These are phyloP conservation scores for Kalmusia sp. DNA, from an alignment of 2,329 filamentous ascomycete species.

Conservation along the genomic window DNA sequence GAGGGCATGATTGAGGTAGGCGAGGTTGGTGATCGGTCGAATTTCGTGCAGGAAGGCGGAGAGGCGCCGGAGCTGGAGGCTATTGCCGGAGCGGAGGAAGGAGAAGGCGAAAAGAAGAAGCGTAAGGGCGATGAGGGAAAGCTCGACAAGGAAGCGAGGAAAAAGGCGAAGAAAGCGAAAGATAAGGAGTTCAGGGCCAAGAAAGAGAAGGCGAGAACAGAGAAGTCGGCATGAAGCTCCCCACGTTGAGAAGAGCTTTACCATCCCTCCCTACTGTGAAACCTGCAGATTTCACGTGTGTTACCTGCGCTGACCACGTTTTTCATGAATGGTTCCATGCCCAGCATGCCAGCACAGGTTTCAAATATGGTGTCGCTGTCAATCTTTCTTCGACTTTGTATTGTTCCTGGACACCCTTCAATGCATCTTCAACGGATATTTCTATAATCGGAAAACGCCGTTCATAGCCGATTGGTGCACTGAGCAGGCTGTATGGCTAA, in stretches of 20 bases:
- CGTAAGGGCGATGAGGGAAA: constrained; percentile 28
- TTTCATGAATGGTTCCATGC: too few relatives aligned
- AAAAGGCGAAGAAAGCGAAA: constrained; percentile 63
- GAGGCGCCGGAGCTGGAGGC: constrained; percentile 36
- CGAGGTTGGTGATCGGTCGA: constrained; percentile 47
- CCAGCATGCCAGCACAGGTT: too few relatives aligned
- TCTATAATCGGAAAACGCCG: constrained; percentile 1
- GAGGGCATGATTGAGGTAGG: constrained; percentile 50
- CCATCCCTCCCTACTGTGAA: too few relatives aligned
- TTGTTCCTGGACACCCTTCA: too few relatives aligned
- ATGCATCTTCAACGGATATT: not conserved
- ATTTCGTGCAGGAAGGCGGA: constrained; percentile 36
- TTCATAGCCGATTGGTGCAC: constrained; percentile 6
- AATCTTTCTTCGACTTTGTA: too few relatives aligned
- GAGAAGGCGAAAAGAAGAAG: constrained; percentile 41
- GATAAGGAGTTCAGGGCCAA: constrained; percentile 52
- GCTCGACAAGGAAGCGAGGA: constrained; percentile 61
- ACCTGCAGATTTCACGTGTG: too few relatives aligned
- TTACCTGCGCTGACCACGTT: too few relatives aligned
- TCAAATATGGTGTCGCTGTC: too few relatives aligned
- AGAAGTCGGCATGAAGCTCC: constrained; percentile 21
- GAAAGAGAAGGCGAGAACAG: constrained; percentile 39
- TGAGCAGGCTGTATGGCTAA: not conserved
- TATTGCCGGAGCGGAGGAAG: constrained; percentile 19
- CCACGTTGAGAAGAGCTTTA: not conserved